Base-by-base conservation (phyloP, 441 rosid species). In the Hura crepitans region DNA sequence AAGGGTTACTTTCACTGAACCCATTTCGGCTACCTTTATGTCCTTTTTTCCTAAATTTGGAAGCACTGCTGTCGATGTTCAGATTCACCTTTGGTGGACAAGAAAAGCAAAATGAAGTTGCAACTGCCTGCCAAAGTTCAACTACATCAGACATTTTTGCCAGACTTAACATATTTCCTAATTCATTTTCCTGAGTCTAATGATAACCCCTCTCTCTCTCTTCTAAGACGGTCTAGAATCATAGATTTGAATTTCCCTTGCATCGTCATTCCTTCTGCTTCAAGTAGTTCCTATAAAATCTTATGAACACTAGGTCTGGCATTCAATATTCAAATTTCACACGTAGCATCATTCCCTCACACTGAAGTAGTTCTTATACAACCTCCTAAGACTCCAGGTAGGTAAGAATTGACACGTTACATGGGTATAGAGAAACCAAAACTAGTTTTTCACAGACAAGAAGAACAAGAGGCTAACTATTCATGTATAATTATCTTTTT, bases 21-120 rank as follows among this genome's bases (percentile, higher is more conserved):
- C 89, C 86, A 76, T 82, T 86, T 55, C 86, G 81, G 76, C 81
- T 70, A 37, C 88, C 84, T 69, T 91, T 89, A 15, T 74, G 81
- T 4, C 47, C 43, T 58, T 90, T 87, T 85, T 86, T 91, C 83
- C 90, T 89, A 54, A 84, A 87, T 77, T 96, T 96, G 30, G 98
- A 86, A 13, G 94, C 91, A 59, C 80, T 86, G 80, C 98, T 90
- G 74, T 92, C 98, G 12, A 96, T 88, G 80, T 79, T 84, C 74
- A 96, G 87, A 76, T 80, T 86, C 75, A 96, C 97, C 83, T 93
- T 96, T 0, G 98, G 97, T 2, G 97, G 98, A 42, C 85, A 69
- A 1, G 99, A 87, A 81, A 96, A 96, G 82, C 97, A 87, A 74
- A 96, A 93, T 8, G 98, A 96, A 63, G 88, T 82, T 17, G 99